These are phyloP conservation scores for Globisporangium ultimum DNA, from an alignment of 352 stramenopile species.

Conservation along the genomic window DNA sequence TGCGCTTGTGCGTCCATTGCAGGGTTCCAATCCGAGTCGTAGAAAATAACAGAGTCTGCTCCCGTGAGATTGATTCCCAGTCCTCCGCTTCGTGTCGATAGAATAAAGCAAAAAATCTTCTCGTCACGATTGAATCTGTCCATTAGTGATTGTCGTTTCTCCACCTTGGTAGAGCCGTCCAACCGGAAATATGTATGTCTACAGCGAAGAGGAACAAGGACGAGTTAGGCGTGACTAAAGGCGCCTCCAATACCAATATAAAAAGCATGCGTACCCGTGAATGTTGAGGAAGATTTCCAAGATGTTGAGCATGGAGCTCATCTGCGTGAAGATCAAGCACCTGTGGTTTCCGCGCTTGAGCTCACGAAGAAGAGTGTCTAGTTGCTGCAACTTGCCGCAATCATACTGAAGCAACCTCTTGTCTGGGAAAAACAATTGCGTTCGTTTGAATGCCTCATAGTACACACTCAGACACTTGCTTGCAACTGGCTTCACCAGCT, in stretches of 20 bases:
- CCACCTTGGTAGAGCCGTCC: constrained; percentile 95
- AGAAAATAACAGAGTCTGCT: constrained; percentile 93
- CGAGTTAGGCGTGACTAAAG: neutral
- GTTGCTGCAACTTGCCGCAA: constrained; percentile 90
- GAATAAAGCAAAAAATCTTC: constrained; percentile 98
- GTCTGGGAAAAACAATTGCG: constrained; percentile 95
- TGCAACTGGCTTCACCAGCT: constrained; percentile 26
- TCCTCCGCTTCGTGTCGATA: constrained; percentile 96
- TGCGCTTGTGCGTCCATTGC: constrained; percentile 94
- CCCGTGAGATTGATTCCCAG: constrained; percentile 99
- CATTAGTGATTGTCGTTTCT: constrained; percentile 96
- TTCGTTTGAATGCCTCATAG: constrained; percentile 66
- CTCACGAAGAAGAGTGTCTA: constrained; percentile 91
- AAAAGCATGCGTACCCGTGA: constrained; percentile 59
- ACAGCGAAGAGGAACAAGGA: neutral
- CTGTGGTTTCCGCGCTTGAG: constrained; percentile 94
- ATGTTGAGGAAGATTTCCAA: constrained; percentile 98
- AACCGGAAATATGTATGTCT: constrained; percentile 96
- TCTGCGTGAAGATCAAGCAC: constrained; percentile 97
- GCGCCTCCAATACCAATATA: neutral
- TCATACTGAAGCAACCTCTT: constrained; percentile 98
- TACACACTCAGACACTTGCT: constrained; percentile 37
- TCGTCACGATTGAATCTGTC: constrained; percentile 98
- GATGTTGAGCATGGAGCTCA: constrained; percentile 99
- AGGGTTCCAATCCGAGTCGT: constrained; percentile 94